phyloP scores from a whole-genome alignment of 176 grass and related monocot species.

The Oryza meridionalis region DNA sequence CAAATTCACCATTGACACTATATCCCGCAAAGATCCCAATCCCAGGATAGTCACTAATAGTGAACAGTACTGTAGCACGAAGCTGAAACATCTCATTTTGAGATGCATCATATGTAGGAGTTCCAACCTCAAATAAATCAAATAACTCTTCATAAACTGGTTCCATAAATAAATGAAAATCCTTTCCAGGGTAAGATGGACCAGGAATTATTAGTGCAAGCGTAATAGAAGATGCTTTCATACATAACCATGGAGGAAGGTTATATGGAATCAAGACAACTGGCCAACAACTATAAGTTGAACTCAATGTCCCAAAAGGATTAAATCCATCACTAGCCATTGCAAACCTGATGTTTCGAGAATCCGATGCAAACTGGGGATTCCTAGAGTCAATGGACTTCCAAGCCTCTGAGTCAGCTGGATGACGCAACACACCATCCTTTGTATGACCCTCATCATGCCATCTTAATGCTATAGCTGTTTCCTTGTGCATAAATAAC shows the following conservation, averaged over 20 bases:
- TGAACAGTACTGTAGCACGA: neutral
- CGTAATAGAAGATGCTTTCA: neutral
- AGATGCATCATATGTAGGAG: neutral
- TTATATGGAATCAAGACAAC: neutral
- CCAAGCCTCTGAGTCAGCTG: neutral
- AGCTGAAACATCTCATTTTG: neutral
- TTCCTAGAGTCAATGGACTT: neutral
- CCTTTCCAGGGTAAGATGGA: neutral
- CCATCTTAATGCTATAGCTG: neutral
- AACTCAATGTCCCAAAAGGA: neutral
- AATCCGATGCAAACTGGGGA: neutral
- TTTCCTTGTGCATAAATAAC: neutral
- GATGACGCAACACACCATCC: neutral
- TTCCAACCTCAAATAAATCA: neutral
- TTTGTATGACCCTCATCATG: neutral
- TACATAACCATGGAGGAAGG: neutral
- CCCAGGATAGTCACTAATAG: neutral
- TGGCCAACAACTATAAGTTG: neutral
- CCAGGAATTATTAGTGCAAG: neutral
- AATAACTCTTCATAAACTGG: neutral
- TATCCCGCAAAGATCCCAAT: neutral
- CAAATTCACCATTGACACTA: neutral
- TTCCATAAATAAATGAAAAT: neutral
- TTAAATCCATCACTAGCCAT: neutral
- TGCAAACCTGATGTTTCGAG: neutral